Conservation (phyloP, 805 yeast species). For the Wickerhamiella azymoides region DNA sequence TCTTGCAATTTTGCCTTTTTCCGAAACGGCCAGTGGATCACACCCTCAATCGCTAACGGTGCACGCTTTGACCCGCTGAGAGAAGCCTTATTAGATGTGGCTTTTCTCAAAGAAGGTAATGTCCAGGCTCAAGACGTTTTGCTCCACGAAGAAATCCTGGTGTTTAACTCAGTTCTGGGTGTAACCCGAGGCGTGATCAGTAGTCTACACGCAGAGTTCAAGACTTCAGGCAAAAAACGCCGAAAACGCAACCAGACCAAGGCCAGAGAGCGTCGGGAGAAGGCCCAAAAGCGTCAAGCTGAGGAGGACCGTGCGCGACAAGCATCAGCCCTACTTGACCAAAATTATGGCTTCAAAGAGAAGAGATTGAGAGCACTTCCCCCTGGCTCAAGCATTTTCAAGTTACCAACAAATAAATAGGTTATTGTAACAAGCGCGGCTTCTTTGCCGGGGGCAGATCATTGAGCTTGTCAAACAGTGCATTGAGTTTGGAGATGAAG, state of each 20-base stretch:
- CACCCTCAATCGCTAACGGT: background rate
- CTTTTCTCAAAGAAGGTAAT: background rate
- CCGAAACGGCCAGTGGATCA: background rate
- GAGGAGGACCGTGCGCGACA: background rate
- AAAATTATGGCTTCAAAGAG: background rate
- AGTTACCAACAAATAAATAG: background rate
- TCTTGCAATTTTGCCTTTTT: background rate
- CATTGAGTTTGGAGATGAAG: conserved; percentile 16
- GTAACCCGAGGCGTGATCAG: background rate
- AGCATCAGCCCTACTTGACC: background rate
- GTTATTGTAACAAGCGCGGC: background rate
- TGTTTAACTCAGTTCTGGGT: background rate
- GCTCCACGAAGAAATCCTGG: background rate
- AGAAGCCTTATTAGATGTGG: background rate
- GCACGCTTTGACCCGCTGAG: background rate
- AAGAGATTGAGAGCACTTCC: background rate
- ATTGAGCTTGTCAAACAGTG: conserved; percentile 12
- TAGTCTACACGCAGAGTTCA: background rate
- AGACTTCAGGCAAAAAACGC: background rate
- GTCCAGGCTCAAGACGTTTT: background rate
- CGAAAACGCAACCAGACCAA: background rate
- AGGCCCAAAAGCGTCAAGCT: background rate
- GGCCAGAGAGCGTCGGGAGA: background rate
- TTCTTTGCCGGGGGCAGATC: conserved; percentile 9
- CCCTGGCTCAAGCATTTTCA: background rate